Evolutionary conservation across 164 flowering plant genomes (phyloP).

Genomic region (Hamamelis virginiana): DNA sequence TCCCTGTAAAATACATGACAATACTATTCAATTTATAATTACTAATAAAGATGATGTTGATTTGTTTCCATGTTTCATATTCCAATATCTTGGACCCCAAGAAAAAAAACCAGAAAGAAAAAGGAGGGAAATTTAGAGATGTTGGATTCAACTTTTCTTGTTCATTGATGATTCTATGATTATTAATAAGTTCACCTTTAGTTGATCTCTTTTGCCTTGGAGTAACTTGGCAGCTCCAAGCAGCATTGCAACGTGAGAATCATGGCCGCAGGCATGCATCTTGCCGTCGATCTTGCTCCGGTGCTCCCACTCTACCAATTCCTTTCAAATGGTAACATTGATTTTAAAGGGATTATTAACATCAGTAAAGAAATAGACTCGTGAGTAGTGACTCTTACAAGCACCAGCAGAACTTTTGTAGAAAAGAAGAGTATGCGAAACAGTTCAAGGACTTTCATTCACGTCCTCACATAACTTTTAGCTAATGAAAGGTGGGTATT

Average conservation of each 20-base stretch:
- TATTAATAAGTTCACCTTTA: conserved; percentile 37
- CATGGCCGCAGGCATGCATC: conserved; percentile 93
- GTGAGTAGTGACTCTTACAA: too few relatives aligned
- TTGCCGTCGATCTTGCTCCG: conserved; percentile 74
- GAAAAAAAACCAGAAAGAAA: too few relatives aligned
- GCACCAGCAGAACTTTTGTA: background rate
- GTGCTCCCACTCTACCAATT: conserved; percentile 70
- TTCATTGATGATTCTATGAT: background rate
- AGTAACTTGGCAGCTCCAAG: conserved; percentile 87
- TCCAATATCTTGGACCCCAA: too few relatives aligned
- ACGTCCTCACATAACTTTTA: too few relatives aligned
- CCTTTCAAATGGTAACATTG: conserved; percentile 31
- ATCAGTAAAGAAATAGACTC: too few relatives aligned
- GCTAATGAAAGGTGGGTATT: too few relatives aligned
- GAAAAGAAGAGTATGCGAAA: too few relatives aligned
- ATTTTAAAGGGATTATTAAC: background rate
- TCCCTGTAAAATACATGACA: conserved; percentile 20
- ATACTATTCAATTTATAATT: background rate
- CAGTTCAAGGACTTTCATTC: too few relatives aligned
- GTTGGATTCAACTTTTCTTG: background rate
- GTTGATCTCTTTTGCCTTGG: conserved; percentile 33
- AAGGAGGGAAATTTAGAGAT: background rate
- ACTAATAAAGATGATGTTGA: too few relatives aligned
- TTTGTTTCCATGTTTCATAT: too few relatives aligned
- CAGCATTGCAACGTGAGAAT: conserved; percentile 73